These are phyloP conservation scores for Pythium scleroteichum DNA, from an alignment of 352 stramenopile genomes.

Conservation along the genomic window DNA sequence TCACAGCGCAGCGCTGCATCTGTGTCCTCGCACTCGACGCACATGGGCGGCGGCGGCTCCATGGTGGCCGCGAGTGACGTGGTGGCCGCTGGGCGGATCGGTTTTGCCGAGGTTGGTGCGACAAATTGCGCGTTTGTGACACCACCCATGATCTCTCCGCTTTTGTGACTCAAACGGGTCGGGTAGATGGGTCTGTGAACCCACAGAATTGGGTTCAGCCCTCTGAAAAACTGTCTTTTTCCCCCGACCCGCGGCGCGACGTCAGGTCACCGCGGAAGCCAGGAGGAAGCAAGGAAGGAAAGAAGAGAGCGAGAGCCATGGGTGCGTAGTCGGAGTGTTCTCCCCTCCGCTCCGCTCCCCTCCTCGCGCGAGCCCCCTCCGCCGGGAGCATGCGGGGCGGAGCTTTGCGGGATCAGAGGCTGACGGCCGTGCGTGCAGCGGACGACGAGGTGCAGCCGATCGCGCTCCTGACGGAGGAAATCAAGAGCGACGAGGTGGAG, in stretches of 20 bases:
- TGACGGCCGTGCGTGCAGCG: conserved; percentile 8
- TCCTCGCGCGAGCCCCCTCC: neutral
- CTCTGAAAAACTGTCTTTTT: conserved; percentile 33
- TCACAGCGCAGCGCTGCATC: conserved; percentile 78
- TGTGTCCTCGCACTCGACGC: conserved; percentile 69
- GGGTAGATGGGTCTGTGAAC: neutral
- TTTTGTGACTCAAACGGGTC: neutral
- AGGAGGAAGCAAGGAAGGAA: conserved; percentile 14
- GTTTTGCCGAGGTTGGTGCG: conserved; percentile 4
- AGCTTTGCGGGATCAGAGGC: neutral
- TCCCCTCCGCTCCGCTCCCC: conserved; percentile 1
- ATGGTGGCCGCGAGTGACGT: conserved; percentile 10
- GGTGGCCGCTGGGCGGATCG: conserved; percentile 7
- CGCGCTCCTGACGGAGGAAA: conserved; percentile 91
- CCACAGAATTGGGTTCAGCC: neutral
- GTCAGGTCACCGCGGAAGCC: conserved; percentile 19
- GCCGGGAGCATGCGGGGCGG: neutral
- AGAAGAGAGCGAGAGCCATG: conserved; percentile 17
- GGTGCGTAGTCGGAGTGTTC: conserved; percentile 11
- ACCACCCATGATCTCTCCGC: neutral
- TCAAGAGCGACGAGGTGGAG: conserved; percentile 91
- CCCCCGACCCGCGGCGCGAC: conserved; percentile 13
- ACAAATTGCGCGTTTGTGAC: conserved; percentile 12
- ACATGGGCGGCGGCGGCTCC: conserved; percentile 40
- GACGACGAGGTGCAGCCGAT: conserved; percentile 87